Conservation (phyloP, 306 rosid genomes). For the Cucurbita moschata region DNA sequence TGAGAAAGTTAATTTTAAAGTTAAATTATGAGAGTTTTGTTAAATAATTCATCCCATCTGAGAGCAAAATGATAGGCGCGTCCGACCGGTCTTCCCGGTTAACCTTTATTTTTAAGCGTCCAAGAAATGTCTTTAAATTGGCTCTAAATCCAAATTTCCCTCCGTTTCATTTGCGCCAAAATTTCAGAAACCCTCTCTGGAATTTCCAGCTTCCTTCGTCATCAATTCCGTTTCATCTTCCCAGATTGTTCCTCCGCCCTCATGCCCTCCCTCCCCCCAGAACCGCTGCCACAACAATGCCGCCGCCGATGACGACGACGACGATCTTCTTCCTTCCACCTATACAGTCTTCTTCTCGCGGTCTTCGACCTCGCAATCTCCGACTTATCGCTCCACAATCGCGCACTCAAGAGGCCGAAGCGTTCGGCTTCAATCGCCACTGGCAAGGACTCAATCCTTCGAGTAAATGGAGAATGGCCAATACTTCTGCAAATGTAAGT, state of each 20-base stretch:
- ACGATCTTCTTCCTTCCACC: constrained; percentile 46
- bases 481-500: neutral
- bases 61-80: too few species aligned
- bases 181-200: neutral
- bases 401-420: constrained; percentile 32
- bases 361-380: constrained; percentile 5
- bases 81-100: neutral
- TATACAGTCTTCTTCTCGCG: constrained; percentile 18
- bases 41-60: too few species aligned
- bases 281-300: neutral
- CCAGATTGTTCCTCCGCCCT: neutral
- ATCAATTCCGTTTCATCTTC: neutral
- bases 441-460: constrained; percentile 27
- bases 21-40: too few species aligned
- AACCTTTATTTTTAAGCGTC: neutral
- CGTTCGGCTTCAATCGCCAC: neutral
- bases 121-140: neutral
- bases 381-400: neutral
- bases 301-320: constrained; percentile 9
- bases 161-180: neutral
- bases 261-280: neutral
- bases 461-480: neutral
- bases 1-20: too few species aligned
- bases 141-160: constrained; percentile 5
- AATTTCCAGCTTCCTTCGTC: neutral